These are phyloP conservation scores for Calvatia gigantea DNA, from an alignment of 768 basidiomycete species.

Conservation along the genomic window DNA sequence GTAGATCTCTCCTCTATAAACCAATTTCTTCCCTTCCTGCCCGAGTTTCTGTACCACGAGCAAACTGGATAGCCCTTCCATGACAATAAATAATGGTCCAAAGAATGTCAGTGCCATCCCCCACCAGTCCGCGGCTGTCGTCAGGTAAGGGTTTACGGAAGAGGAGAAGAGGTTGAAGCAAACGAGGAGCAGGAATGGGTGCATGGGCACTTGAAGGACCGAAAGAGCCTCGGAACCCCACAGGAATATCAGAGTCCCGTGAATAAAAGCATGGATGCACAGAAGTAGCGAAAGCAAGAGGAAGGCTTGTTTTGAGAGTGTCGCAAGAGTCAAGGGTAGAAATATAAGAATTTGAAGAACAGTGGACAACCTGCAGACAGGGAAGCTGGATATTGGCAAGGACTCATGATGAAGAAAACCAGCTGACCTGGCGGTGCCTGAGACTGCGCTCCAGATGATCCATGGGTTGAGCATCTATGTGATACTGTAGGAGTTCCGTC, in stretches of 20 bases:
- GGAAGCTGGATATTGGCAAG: constrained; percentile 2
- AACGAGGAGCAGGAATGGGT: constrained; percentile 81
- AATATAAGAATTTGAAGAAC: constrained; percentile 80
- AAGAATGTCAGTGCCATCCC: constrained; percentile 65
- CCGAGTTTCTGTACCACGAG: constrained; percentile 81
- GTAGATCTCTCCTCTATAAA: constrained; percentile 65
- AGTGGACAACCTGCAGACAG: constrained; percentile 57
- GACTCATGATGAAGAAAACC: not conserved
- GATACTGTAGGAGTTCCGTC: too few relatives aligned
- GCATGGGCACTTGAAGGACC: constrained; percentile 81
- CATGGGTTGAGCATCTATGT: constrained; percentile 48
- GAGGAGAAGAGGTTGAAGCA: constrained; percentile 84
- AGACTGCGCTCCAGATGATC: constrained; percentile 63
- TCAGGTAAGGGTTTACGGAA: constrained; percentile 53
- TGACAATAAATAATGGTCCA: constrained; percentile 73
- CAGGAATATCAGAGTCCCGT: constrained; percentile 72
- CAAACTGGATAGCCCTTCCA: constrained; percentile 83
- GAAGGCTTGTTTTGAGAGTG: constrained; percentile 76
- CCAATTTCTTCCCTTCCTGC: constrained; percentile 69
- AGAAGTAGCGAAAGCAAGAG: constrained; percentile 78
- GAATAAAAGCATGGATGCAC: constrained; percentile 72
- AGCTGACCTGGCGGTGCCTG: constrained; percentile 58
- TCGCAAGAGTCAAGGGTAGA: constrained; percentile 80
- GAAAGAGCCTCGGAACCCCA: constrained; percentile 72
- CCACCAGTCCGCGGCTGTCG: constrained; percentile 66